phyloP scores from a whole-genome alignment of 2,329 filamentous ascomycete species.

The Capronia coronata region DNA sequence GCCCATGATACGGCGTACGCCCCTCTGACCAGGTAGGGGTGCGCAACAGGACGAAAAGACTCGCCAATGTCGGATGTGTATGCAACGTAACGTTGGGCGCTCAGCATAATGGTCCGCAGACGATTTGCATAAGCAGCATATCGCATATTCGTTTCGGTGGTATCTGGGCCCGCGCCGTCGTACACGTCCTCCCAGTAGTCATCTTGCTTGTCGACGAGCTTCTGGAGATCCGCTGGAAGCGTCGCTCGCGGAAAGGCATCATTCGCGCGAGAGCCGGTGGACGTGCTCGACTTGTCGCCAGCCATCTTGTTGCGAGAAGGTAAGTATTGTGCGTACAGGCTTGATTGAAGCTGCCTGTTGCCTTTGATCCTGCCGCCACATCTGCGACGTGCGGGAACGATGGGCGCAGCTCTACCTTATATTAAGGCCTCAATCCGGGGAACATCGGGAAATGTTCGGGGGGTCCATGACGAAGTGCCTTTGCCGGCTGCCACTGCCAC shows the following conservation, averaged over 20 bases:
- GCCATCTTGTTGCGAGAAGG: constrained; percentile 12
- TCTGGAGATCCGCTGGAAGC: constrained; percentile 51
- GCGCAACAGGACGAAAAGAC: constrained; percentile 86
- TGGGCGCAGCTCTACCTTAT: neutral
- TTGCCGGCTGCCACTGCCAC: neutral
- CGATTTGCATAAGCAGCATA: constrained; percentile 90
- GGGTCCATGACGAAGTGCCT: neutral
- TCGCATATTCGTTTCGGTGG: constrained; percentile 76
- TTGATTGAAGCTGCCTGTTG: constrained; percentile 2
- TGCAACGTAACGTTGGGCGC: constrained; percentile 90
- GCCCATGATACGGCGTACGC: constrained; percentile 91
- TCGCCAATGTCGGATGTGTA: constrained; percentile 97
- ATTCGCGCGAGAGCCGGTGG: constrained; percentile 1
- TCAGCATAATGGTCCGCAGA: constrained; percentile 76
- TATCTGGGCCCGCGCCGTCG: constrained; percentile 63
- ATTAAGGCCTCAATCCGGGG: neutral
- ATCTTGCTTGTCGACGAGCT: constrained; percentile 56
- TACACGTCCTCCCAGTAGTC: constrained; percentile 71
- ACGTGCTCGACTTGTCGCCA: constrained; percentile 10
- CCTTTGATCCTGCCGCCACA: neutral
- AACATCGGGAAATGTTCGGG: neutral
- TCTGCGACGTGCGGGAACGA: constrained; percentile 2
- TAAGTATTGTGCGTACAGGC: neutral
- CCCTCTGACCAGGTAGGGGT: constrained; percentile 69
- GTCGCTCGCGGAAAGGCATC: constrained; percentile 41